Base-by-base conservation (phyloP, 2,329 filamentous ascomycete species). In the Colletotrichum sansevieriae region DNA sequence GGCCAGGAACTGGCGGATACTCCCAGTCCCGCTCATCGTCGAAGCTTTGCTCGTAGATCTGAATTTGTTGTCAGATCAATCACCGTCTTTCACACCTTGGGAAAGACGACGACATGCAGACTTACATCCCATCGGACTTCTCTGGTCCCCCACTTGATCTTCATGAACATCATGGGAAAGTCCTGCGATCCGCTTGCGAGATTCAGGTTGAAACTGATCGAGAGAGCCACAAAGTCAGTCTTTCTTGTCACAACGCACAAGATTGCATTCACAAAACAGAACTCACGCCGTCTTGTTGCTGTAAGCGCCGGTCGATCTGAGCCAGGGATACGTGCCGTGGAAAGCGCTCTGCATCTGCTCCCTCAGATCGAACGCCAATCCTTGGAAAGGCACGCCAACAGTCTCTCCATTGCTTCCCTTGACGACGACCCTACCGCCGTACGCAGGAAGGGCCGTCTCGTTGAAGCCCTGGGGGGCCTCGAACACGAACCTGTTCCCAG, bases 21-120 rank as follows among this genome's bases (percentile, higher is more conserved):
- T 74, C 64, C 83, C 83, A 85, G 46, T 79, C 73, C 1, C 72
- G 67, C 52, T 82, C 79, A 57, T 83, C 79, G 1, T 75, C 74
- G 75, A 79, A 84, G 18, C 73, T 73, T 7, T 67, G 68, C 2
- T 79, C 76, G 66, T 82, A 84, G 33, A 84, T 81, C 70, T 72
- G 1, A 35, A n/a, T 22, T 7, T 9, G 2, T 15, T 13, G 10
- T 66, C 11, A 46, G 22, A 43, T 8, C 22, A 25, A 25, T 4
- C 3, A 2, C 7, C 7, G 6, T 15, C 9, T 6, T 18, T 12
- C 3, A 2, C 2, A 2, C 9, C 1, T 4, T n/a, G n/a, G 7
- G 3, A 4, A 7, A 25, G 22, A 25, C 22, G 22, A 25, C 22
- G 3, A 13, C 11, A 22, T 3, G n/a, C 9, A 2, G 4, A 39